Evolutionary conservation across 2,329 filamentous ascomycete genomes (phyloP).

Genomic region (Periconia sp.): DNA sequence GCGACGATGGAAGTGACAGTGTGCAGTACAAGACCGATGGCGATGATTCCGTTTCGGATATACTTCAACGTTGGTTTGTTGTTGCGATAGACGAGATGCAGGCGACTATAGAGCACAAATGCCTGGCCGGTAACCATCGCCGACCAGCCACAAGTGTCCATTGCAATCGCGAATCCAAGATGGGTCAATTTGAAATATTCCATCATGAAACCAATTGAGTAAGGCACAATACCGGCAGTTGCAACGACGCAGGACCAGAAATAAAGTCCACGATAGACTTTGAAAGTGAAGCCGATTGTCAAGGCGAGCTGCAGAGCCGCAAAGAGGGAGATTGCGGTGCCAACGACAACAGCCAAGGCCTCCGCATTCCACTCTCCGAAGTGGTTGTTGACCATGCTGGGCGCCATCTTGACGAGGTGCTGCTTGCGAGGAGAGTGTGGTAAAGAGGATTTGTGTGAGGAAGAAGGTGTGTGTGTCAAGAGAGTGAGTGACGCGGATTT

Average conservation of each 20-base stretch:
- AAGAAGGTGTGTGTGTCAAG: background rate
- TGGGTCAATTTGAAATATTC: slow-evolving; percentile 30
- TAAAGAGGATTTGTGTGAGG: too few species aligned
- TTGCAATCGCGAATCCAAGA: slow-evolving; percentile 38
- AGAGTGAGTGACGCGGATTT: background rate
- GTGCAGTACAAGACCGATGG: slow-evolving; percentile 55
- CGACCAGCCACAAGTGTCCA: slow-evolving; percentile 56
- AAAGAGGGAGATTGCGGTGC: slow-evolving; percentile 29
- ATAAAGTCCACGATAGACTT: slow-evolving; percentile 47
- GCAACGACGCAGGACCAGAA: slow-evolving; percentile 50
- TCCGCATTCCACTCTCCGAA: slow-evolving; percentile 13
- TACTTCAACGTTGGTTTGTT: slow-evolving; percentile 45
- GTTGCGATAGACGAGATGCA: slow-evolving; percentile 60
- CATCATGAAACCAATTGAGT: slow-evolving; percentile 48
- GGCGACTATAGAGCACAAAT: slow-evolving; percentile 61
- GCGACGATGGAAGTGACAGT: slow-evolving; percentile 40
- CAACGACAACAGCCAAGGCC: slow-evolving; percentile 43
- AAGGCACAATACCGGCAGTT: slow-evolving; percentile 47
- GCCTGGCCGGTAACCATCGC: slow-evolving; percentile 62
- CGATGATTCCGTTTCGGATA: slow-evolving; percentile 58
- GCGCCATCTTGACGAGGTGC: slow-evolving; percentile 11
- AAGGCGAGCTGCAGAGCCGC: slow-evolving; percentile 45
- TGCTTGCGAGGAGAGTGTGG: too few species aligned
- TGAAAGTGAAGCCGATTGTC: slow-evolving; percentile 50
- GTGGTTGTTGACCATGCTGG: slow-evolving; percentile 16